These are phyloP conservation scores for Theileria annulata DNA, from an alignment of 169 alveolate species.

Conservation along the genomic window DNA sequence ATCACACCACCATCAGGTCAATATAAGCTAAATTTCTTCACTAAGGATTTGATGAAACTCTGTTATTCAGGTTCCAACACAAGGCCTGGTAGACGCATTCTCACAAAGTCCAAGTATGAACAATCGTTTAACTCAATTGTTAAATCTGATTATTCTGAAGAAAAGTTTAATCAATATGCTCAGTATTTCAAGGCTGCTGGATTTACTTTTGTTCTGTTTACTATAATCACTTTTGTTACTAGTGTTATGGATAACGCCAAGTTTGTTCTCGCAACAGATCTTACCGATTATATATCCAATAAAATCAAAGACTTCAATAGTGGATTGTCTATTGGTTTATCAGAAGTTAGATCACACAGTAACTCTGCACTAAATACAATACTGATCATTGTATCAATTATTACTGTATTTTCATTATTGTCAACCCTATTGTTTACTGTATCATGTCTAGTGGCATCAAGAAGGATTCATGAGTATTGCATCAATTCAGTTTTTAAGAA, in stretches of 20 bases:
- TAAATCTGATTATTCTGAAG: not conserved
- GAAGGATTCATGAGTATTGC: slow-evolving; percentile 31
- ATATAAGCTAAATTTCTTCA: not conserved
- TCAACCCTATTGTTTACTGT: not conserved
- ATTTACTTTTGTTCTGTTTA: not conserved
- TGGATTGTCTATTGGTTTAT: not conserved
- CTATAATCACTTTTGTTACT: not conserved
- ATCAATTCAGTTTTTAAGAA: slow-evolving; percentile 36
- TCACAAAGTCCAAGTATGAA: not conserved
- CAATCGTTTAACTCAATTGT: not conserved
- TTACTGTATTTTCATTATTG: not conserved
- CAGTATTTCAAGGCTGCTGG: not conserved
- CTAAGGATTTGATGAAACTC: not conserved
- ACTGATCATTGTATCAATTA: not conserved
- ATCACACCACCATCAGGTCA: not conserved
- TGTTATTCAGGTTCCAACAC: not conserved
- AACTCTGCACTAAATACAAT: not conserved
- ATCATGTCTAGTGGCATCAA: slow-evolving; percentile 17
- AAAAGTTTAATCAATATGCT: not conserved
- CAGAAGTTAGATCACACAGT: not conserved
- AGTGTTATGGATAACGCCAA: slow-evolving; percentile 11
- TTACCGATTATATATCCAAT: not conserved
- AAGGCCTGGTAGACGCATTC: not conserved
- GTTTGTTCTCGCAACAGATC: slow-evolving; percentile 13
- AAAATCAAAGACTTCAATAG: not conserved